Conservation (phyloP, 805 yeast genomes). For the Jamesozyma hellenica region DNA sequence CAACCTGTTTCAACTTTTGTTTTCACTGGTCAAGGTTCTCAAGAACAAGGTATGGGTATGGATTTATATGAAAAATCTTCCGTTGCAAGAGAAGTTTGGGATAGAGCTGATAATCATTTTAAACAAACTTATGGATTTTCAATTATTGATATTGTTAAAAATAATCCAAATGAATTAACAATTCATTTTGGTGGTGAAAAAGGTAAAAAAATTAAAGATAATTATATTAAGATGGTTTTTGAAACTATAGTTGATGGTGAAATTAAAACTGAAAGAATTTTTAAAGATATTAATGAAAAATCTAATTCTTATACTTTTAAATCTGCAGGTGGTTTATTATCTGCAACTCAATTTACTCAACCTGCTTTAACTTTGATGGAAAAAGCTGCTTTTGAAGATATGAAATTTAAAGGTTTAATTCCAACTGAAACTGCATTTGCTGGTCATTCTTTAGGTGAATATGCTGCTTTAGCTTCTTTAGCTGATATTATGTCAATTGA, state of each 20-base stretch:
- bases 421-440: conserved; percentile 93
- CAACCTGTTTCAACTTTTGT: conserved; percentile 96
- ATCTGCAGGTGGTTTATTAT: conserved; percentile 87
- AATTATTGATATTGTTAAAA: conserved; percentile 85
- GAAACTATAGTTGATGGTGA: conserved; percentile 85
- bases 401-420: conserved; percentile 89
- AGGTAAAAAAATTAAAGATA: conserved; percentile 90
- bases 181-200: conserved; percentile 96
- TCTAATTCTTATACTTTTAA: conserved; percentile 81
- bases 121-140: conserved; percentile 93
- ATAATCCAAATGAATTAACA: conserved; percentile 91
- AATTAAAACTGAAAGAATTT: conserved; percentile 84
- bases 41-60: conserved; percentile 99
- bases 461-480: conserved; percentile 91
- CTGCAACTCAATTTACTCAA: conserved; percentile 98
- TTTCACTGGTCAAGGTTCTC: conserved; percentile 99
- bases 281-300: conserved; percentile 76
- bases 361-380: conserved; percentile 99
- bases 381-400: conserved; percentile 96
- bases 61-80: conserved; percentile 83
- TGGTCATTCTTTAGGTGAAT: conserved; percentile 98
- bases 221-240: conserved; percentile 94
- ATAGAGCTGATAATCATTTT: conserved; percentile 91
- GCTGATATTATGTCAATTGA: conserved; percentile 99
- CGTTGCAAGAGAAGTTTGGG: conserved; percentile 95